phyloP scores from a whole-genome alignment of 306 rosid genomes.

The Quercus gilva region DNA sequence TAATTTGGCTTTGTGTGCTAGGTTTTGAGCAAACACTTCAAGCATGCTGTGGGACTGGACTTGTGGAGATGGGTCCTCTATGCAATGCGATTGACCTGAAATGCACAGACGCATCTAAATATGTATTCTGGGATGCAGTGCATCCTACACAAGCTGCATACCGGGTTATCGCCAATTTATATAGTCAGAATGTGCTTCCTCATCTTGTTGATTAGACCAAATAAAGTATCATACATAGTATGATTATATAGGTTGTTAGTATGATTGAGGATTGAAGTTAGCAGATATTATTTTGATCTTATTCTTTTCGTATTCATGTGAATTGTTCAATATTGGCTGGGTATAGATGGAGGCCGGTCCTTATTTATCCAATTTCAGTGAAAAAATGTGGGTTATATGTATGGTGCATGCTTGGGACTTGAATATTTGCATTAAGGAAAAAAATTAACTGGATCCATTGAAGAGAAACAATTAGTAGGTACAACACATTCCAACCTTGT shows the following conservation, averaged over 20 bases:
- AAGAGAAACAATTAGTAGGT: not conserved
- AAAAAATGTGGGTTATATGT: too few relatives aligned
- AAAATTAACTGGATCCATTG: not conserved
- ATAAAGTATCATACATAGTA: too few relatives aligned
- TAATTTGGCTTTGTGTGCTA: not conserved
- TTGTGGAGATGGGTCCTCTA: slow-evolving; percentile 34
- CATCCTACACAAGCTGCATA: slow-evolving; percentile 38
- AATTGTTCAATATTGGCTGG: too few relatives aligned
- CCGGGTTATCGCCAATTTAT: slow-evolving; percentile 8
- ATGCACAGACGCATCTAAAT: slow-evolving; percentile 37
- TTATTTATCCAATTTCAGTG: too few relatives aligned
- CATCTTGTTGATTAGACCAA: slow-evolving; percentile 15
- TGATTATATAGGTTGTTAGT: slow-evolving; percentile 35
- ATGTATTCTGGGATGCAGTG: slow-evolving; percentile 46
- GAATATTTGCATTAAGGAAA: too few relatives aligned
- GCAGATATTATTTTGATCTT: too few relatives aligned
- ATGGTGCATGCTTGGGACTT: too few relatives aligned
- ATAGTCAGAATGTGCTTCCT: slow-evolving; percentile 5
- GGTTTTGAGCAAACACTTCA: slow-evolving; percentile 27
- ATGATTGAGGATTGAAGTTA: slow-evolving; percentile 38
- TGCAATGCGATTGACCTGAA: slow-evolving; percentile 24
- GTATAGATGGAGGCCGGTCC: too few relatives aligned
- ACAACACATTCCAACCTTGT: not conserved
- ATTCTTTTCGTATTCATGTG: too few relatives aligned
- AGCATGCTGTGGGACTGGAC: slow-evolving; percentile 62